Conservation (phyloP, 768 basidiomycete genomes). For the Podaxis carcinomalis region DNA sequence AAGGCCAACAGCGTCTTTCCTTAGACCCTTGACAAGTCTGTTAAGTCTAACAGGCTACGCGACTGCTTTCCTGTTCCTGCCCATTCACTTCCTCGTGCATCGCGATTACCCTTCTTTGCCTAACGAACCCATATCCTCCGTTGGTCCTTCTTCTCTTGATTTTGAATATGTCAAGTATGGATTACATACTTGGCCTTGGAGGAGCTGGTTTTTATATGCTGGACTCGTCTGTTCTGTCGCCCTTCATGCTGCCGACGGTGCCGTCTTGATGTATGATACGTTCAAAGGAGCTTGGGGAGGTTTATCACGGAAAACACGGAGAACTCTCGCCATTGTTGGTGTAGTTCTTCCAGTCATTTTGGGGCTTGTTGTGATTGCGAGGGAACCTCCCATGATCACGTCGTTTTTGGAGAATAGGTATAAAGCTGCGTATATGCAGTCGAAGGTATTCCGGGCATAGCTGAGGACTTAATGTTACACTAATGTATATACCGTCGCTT, state of each 20-base stretch:
- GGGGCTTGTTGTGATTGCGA: slow-evolving; percentile 50
- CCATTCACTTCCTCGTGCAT: slow-evolving; percentile 68
- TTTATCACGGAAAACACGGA: slow-evolving; percentile 18
- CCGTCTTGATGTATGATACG: slow-evolving; percentile 45
- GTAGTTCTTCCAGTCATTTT: slow-evolving; percentile 47
- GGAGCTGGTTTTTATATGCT: slow-evolving; percentile 59
- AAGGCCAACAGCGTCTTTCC: slow-evolving; percentile 3
- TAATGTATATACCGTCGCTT: not conserved
- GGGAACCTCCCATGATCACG: slow-evolving; percentile 56
- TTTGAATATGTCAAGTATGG: slow-evolving; percentile 81
- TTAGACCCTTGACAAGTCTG: slow-evolving; percentile 29
- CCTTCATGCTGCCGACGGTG: slow-evolving; percentile 63
- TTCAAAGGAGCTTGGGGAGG: slow-evolving; percentile 22
- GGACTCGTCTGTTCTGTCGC: slow-evolving; percentile 53
- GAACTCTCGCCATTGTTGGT: slow-evolving; percentile 26
- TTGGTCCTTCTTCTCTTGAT: slow-evolving; percentile 76
- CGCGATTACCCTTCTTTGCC: slow-evolving; percentile 49
- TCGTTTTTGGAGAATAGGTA: slow-evolving; percentile 47
- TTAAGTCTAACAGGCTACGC: slow-evolving; percentile 66
- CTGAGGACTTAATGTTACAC: not conserved
- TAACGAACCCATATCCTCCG: slow-evolving; percentile 43
- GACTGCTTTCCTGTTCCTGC: slow-evolving; percentile 50
- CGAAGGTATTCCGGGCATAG: not conserved
- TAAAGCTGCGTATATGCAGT: slow-evolving; percentile 35
- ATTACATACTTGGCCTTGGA: slow-evolving; percentile 55